These are phyloP conservation scores for Aspergillus neoniger DNA, from an alignment of 2,329 filamentous ascomycete genomes.

Conservation along the genomic window DNA sequence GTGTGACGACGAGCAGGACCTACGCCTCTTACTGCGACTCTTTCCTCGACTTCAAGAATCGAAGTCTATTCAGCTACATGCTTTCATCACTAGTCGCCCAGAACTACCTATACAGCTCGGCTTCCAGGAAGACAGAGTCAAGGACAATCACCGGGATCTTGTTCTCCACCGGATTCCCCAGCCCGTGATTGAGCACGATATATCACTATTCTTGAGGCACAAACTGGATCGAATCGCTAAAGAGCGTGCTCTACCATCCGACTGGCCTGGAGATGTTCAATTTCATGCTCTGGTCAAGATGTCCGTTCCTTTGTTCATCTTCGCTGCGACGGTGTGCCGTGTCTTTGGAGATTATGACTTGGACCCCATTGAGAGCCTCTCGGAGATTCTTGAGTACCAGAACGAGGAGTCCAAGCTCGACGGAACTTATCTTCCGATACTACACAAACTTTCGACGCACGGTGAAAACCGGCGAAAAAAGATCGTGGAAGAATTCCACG, in stretches of 20 bases:
- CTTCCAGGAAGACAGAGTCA: too few species aligned
- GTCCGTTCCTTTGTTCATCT: slow-evolving; percentile 35
- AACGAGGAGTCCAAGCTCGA: not conserved
- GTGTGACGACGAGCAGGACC: too few species aligned
- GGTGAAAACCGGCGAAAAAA: not conserved
- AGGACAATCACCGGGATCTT: too few species aligned
- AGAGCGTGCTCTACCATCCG: slow-evolving; percentile 7
- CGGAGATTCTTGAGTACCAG: slow-evolving; percentile 1
- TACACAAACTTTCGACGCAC: not conserved
- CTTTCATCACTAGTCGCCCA: too few species aligned
- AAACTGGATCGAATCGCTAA: slow-evolving; percentile 15
- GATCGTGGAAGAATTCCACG: not conserved
- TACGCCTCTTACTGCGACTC: too few species aligned
- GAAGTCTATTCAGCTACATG: too few species aligned
- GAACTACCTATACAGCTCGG: too few species aligned
- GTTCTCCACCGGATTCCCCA: slow-evolving; percentile 22
- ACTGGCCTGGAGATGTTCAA: slow-evolving; percentile 10
- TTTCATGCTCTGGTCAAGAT: slow-evolving; percentile 16
- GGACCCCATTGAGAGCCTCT: slow-evolving; percentile 9
- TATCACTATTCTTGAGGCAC: slow-evolving; percentile 22
- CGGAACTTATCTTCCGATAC: slow-evolving; percentile 3
- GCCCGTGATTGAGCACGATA: slow-evolving; percentile 24
- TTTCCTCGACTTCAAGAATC: too few species aligned
- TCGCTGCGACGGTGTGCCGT: slow-evolving; percentile 28
- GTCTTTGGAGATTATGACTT: slow-evolving; percentile 26